A percentile compares a stretch with the other conserved stretches of the same genome.
These are phyloP conservation scores for Ephemerocybe angulata DNA, from an alignment of 768 basidiomycete genomes.

Conservation along the genomic window DNA sequence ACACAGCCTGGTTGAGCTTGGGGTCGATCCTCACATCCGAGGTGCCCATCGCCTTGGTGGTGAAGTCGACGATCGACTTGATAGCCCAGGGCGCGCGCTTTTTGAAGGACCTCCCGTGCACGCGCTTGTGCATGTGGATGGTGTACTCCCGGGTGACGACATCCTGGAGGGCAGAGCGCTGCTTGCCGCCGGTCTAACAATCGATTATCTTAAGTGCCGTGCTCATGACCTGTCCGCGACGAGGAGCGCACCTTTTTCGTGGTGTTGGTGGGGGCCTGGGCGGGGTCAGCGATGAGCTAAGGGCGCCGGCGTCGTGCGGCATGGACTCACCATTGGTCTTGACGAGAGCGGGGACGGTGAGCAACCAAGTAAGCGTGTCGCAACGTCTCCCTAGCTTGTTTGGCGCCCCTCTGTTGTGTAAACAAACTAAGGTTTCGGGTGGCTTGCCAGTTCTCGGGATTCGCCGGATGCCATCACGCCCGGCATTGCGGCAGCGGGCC, in stretches of 20 bases:
- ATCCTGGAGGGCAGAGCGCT: slow-evolving; percentile 94
- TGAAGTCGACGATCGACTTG: slow-evolving; percentile 91
- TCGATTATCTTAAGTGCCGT: no score
- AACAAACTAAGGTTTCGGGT: slow-evolving; percentile 53
- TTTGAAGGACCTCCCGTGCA: slow-evolving; percentile 92
- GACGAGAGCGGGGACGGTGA: slow-evolving; percentile 59
- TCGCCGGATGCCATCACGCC: slow-evolving; percentile 20
- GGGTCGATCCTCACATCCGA: slow-evolving; percentile 92
- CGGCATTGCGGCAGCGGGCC: no score
- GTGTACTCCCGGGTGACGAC: slow-evolving; percentile 99
- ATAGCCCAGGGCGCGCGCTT: slow-evolving; percentile 96
- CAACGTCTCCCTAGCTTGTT: slow-evolving; percentile 24
- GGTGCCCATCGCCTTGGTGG: slow-evolving; percentile 94
- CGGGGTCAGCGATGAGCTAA: slow-evolving; percentile 3
- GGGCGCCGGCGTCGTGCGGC: slow-evolving; percentile 5
- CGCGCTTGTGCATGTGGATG: slow-evolving; percentile 93
- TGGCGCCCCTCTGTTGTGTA: slow-evolving; percentile 39
- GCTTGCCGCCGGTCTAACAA: slow-evolving; percentile 69
- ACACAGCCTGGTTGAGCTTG: slow-evolving; percentile 92
- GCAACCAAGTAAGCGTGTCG: slow-evolving; percentile 29
- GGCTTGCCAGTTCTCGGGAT: slow-evolving; percentile 44
- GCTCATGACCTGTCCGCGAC: no score
- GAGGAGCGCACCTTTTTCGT: slow-evolving; percentile 58
- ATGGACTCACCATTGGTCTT: slow-evolving; percentile 60
- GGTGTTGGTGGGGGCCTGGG: slow-evolving; percentile 45